These are phyloP conservation scores for Pilasporangium apinafurcum DNA, from an alignment of 352 stramenopile species.

Conservation along the genomic window DNA sequence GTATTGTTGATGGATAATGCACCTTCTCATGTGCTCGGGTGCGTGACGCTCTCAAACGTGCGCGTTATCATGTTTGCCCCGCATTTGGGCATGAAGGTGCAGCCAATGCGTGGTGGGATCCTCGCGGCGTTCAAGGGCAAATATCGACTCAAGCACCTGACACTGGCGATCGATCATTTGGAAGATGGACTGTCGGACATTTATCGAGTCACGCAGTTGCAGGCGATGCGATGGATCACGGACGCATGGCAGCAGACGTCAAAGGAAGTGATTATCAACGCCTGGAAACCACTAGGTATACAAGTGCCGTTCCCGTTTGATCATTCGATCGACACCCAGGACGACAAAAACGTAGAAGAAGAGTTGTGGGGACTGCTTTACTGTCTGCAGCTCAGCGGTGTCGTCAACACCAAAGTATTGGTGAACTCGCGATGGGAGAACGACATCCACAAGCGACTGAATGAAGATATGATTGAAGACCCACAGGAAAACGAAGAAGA, in stretches of 20 bases:
- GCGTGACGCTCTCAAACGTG: conserved; percentile 79
- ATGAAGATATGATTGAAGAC: conserved; percentile 86
- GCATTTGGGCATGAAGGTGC: conserved; percentile 80
- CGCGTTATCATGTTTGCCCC: conserved; percentile 82
- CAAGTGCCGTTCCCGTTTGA: conserved; percentile 62
- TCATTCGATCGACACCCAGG: conserved; percentile 30
- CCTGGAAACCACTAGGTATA: conserved; percentile 74
- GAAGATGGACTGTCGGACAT: conserved; percentile 73
- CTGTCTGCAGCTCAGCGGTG: conserved; percentile 74
- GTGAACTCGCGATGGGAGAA: conserved; percentile 88
- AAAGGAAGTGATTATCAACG: conserved; percentile 69
- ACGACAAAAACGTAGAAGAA: conserved; percentile 85
- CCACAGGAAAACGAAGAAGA: conserved; percentile 77
- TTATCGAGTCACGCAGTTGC: conserved; percentile 79
- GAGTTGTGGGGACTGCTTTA: conserved; percentile 83
- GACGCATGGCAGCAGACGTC: conserved; percentile 78
- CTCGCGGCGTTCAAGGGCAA: conserved; percentile 81
- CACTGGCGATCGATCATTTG: conserved; percentile 75
- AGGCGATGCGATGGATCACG: conserved; percentile 84
- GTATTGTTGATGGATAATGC: conserved; percentile 85
- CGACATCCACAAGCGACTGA: conserved; percentile 85
- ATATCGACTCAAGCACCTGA: conserved; percentile 82
- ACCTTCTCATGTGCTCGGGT: conserved; percentile 76
- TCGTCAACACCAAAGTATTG: conserved; percentile 84
- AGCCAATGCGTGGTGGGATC: conserved; percentile 83